Evolutionary conservation across 2,329 filamentous ascomycete species (phyloP).

Genomic region (Colletotrichum coccodes): DNA sequence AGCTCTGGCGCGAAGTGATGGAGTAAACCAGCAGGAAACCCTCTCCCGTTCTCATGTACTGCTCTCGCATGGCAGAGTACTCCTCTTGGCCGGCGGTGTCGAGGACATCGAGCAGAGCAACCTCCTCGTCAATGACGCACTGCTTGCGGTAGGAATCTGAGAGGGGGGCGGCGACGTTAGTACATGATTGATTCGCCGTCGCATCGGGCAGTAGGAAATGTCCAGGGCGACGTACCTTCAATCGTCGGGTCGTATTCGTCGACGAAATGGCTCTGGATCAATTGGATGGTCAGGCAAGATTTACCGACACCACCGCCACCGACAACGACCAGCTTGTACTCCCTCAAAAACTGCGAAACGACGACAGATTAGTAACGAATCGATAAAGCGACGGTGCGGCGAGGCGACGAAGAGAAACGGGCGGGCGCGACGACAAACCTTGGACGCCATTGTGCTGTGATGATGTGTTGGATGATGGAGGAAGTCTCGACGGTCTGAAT

Average conservation of each 20-base stretch:
- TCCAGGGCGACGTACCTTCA: conserved; percentile 74
- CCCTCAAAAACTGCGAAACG: conserved; percentile 76
- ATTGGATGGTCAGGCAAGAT: conserved; percentile 98
- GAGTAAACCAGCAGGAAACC: conserved; percentile 98
- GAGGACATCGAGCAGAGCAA: conserved; percentile 95
- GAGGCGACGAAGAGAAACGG: not conserved
- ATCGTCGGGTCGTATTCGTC: conserved; percentile 99
- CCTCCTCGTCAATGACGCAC: conserved; percentile 98
- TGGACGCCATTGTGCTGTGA: conserved; percentile 50
- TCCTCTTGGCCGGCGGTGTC: conserved; percentile 99
- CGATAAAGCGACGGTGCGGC: not conserved
- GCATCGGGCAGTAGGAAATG: conserved; percentile 7
- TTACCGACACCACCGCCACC: conserved; percentile 99
- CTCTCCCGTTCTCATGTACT: conserved; percentile 99
- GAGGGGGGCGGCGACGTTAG: conserved; percentile 35
- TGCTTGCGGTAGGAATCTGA: conserved; percentile 99
- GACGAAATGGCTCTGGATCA: conserved; percentile 96
- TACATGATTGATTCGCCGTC: conserved; percentile 19
- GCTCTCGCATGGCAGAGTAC: conserved; percentile 99
- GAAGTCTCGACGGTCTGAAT: not conserved
- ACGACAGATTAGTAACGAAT: conserved; percentile 35
- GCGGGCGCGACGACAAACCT: conserved; percentile 40
- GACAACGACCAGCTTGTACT: conserved; percentile 97
- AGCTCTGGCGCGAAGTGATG: conserved; percentile 96
- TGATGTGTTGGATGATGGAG: conserved; percentile 6